Base-by-base conservation (phyloP, 176 grass and related monocot genomes). In the Aegilops tauschii region DNA sequence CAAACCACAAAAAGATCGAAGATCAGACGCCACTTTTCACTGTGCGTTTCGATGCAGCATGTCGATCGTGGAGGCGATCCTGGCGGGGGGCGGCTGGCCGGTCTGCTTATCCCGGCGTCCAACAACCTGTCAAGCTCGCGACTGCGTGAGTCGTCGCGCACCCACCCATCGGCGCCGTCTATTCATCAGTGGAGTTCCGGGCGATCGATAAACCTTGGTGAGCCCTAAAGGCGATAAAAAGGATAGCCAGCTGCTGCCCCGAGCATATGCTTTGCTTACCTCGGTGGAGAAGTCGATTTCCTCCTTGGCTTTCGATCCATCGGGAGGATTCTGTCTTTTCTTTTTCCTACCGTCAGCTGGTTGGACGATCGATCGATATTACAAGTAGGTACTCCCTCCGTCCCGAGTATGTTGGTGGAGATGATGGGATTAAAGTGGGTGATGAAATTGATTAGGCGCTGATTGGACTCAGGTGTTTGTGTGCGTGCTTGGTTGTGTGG, bases 231-330 rank as follows among this genome's bases (percentile, higher is more conserved):
- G 73, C 3, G 4, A 50, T 29, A 74, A 23, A 3, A 23, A 42
- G 2, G 25, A 18, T 75, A 27, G 42, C 27, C 73, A 76, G 42
- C 44, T 9, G 59, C 21, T 1, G 59, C 21, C 18, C 18, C 54
- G 73, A 50, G 42, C 73, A 74, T 72, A 16, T 75, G 72, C 73
- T 76, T 52, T 30, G 73, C 73, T 65, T 81, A 65, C 81, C 77
- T 50, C 20, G 20, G 84, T 72, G 84, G 85, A 73, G 28, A 49
- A 77, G 61, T 7, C 52, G 20, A 31, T 80, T 44, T 42, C 78
- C 9, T 23, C 37, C 62, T 4, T 80, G 61, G 23, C 9, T 65
- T 39, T 17, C 16, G 5, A 42, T 73, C 69, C 2, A 73, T 73
- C 11, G n/a, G 8, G 23, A 28, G 59, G 71, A 80, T 80, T 80